These are phyloP conservation scores for Neoscytalidium dimidiatum DNA, from an alignment of 2,329 filamentous ascomycete species.

Conservation along the genomic window DNA sequence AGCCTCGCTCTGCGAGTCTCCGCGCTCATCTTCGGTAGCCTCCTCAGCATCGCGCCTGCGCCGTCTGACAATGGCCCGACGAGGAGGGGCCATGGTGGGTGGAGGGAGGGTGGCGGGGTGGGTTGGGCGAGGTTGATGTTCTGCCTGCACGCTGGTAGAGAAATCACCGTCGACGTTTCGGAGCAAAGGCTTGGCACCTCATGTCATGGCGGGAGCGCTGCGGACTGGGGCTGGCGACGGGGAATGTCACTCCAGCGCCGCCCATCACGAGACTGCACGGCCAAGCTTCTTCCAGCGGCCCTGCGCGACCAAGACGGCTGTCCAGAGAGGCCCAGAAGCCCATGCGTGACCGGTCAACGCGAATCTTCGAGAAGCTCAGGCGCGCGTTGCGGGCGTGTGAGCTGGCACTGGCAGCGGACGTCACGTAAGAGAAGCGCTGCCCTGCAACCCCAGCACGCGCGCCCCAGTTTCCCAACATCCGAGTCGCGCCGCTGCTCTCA, in stretches of 20 bases:
- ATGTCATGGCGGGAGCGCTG: conserved; percentile 19
- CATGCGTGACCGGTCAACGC: conserved; percentile 12
- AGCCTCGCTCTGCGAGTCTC: conserved; percentile 64
- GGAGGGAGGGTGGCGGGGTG: conserved; percentile 10
- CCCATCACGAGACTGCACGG: conserved; percentile 13
- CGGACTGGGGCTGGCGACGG: conserved; percentile 1
- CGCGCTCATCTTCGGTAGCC: conserved; percentile 49
- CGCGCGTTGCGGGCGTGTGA: conserved; percentile 13
- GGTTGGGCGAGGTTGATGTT: conserved; percentile 18
- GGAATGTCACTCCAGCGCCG: conserved; percentile 8
- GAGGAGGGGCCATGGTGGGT: conserved; percentile 37
- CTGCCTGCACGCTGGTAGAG: conserved; percentile 17
- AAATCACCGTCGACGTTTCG: conserved; percentile 19
- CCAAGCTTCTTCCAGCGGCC: conserved; percentile 2
- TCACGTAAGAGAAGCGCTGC: conserved; percentile 14
- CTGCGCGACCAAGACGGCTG: neutral
- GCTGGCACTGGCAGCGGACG: conserved; percentile 4
- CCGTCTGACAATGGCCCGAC: conserved; percentile 38
- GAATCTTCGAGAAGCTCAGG: conserved; percentile 16
- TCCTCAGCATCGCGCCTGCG: conserved; percentile 43
- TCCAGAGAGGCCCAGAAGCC: neutral
- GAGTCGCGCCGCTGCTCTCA: conserved; percentile 3
- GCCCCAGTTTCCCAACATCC: conserved; percentile 5
- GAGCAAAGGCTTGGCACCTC: conserved; percentile 18
- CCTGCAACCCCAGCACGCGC: conserved; percentile 10